phyloP scores from a whole-genome alignment of 2,329 filamentous ascomycete genomes.

The Fusarium haematococcum region DNA sequence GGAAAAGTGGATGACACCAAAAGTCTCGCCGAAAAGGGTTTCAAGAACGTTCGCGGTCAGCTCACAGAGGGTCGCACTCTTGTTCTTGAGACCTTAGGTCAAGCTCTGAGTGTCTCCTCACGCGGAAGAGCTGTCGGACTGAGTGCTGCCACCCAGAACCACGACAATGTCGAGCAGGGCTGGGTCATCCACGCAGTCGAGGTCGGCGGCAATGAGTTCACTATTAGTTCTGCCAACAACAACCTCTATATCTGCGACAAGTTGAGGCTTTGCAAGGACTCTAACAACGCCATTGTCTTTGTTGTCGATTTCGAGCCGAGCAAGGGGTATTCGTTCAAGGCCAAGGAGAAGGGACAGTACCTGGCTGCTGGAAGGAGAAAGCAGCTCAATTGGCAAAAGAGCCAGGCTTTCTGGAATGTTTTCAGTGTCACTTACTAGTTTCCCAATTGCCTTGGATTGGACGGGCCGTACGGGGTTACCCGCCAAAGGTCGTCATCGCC shows the following conservation, averaged over 20 bases:
- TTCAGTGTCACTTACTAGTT: neutral
- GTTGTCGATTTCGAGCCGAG: neutral
- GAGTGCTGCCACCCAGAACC: neutral
- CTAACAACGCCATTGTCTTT: neutral
- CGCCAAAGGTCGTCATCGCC: neutral
- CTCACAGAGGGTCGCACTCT: neutral
- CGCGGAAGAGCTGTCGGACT: neutral
- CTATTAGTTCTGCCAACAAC: neutral
- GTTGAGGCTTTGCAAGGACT: neutral
- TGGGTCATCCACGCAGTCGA: neutral
- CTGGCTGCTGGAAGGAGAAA: neutral
- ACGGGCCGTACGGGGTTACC: neutral
- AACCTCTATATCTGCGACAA: neutral
- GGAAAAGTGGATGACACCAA: neutral
- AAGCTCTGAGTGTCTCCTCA: neutral
- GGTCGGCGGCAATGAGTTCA: neutral
- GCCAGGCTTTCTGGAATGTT: neutral
- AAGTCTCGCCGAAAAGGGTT: neutral
- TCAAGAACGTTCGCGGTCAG: neutral
- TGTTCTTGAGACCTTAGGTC: neutral
- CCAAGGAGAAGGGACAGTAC: neutral
- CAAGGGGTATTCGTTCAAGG: neutral
- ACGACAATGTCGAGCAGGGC: neutral
- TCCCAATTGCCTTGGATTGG: neutral
- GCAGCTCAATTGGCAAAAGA: neutral